phyloP scores from a whole-genome alignment of 208 protist species.

The Acanthamoeba lenticulata region DNA sequence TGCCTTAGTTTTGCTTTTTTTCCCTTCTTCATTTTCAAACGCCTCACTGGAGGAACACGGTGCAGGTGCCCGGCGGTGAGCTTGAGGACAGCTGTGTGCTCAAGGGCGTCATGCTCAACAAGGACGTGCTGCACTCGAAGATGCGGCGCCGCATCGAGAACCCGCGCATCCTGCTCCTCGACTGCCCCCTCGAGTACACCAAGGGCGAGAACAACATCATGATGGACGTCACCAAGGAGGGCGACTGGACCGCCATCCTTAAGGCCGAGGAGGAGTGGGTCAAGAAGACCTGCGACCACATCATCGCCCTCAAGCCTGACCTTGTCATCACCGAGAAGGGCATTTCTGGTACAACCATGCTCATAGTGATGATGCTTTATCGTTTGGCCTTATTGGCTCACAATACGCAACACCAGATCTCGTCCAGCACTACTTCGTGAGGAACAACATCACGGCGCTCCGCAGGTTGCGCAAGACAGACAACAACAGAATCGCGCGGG shows the following conservation, averaged over 20 bases:
- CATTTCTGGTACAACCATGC: conserved; percentile 88
- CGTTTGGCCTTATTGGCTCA: background rate
- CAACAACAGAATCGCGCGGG: conserved; percentile 98
- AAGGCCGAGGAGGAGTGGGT: conserved; percentile 99
- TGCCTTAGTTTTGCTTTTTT: background rate
- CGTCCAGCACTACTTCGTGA: conserved; percentile 98
- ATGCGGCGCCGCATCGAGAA: conserved; percentile 99
- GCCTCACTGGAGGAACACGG: background rate
- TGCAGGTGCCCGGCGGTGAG: conserved; percentile 98
- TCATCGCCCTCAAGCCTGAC: conserved; percentile 99
- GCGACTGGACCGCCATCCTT: conserved; percentile 97
- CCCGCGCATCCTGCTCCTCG: conserved; percentile 98
- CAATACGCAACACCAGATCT: conserved; percentile 89
- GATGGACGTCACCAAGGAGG: conserved; percentile 97
- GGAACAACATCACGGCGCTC: conserved; percentile 97
- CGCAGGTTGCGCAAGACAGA: conserved; percentile 99
- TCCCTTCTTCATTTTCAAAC: background rate
- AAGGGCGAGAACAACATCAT: conserved; percentile 99
- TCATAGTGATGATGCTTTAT: background rate
- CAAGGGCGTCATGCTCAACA: conserved; percentile 99
- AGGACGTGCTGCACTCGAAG: conserved; percentile 99
- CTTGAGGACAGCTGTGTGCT: conserved; percentile 98
- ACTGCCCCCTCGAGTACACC: conserved; percentile 99
- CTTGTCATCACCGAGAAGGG: conserved; percentile 99
- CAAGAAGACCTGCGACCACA: conserved; percentile 96